Evolutionary conservation across 108 stramenopile species (phyloP), one percentile per base, ranked within the genome.

Genomic region (Fistulifera solaris): DNA sequence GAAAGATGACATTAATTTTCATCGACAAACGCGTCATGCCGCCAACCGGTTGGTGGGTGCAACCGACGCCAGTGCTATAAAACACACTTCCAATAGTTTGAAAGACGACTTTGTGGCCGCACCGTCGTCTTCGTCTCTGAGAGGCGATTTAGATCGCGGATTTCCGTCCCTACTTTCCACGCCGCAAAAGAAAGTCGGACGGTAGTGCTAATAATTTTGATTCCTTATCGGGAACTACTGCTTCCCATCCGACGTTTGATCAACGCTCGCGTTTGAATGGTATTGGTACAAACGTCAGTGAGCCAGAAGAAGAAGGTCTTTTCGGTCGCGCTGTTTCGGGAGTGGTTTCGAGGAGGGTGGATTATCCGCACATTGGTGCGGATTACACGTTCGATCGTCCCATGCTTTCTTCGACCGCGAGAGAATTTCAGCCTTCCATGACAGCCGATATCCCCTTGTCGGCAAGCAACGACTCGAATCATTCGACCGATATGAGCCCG

Each of bases 1-100:
- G 6, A 39, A 45, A 0, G 58, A 67, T 22, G 81, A 88, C 61
- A 44, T 73, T 31, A 84, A 61, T 23, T 88, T 82, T 54, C 70
- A 76, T 2, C 63, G 87, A 11, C 83, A 84, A 46, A 72, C 76
- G n/a, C 66, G 87, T 3, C 87, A 88, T 47, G 67, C 81, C 10
- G 83, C 78, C 8, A 74, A 67, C 0, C 48, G 58, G 16, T 22
- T 59, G 25, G 40, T 59, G n/a, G 58, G 58, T 2, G 27, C 47
- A 1, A 26, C 27, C 10, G 23, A 51, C 5, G 5, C 3, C 6
- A 27, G 19, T n/a, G 50, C 24, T 26, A 59, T 3, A 3, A 35
- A 35, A 8, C 31, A 35, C 6, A 35, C 6, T 35, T 3, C 31
- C 6, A 35, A 35, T 35, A 8, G n/a, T n/a, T n/a, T 35, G 31